These are phyloP conservation scores for Yamadazyma atlantica DNA, from an alignment of 1,139 yeast genomes.

Conservation along the genomic window DNA sequence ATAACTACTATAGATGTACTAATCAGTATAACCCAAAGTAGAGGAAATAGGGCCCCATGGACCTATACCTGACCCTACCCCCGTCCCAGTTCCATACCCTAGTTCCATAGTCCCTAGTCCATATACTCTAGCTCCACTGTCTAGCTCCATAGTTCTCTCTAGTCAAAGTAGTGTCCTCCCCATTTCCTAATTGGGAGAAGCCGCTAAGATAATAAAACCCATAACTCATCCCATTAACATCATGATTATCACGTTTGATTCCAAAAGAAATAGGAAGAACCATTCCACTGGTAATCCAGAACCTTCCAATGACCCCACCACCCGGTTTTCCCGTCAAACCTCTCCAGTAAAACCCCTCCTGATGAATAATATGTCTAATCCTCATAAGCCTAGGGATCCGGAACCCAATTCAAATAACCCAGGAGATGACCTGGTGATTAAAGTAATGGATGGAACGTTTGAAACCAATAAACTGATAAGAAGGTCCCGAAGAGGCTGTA, in stretches of 20 bases:
- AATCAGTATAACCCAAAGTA: no score
- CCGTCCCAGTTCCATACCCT: no score
- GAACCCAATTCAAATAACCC: neutral
- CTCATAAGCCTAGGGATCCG: no score
- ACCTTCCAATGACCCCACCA: neutral
- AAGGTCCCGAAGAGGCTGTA: conserved; percentile 60
- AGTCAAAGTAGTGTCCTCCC: neutral
- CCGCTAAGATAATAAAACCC: conserved; percentile 4
- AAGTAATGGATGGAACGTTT: neutral
- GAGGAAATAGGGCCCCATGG: no score
- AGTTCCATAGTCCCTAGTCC: no score
- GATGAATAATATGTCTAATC: no score
- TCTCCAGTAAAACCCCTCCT: no score
- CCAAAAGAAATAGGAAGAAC: conserved; percentile 7
- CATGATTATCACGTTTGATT: conserved; percentile 16
- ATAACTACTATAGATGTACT: no score
- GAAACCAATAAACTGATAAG: conserved; percentile 7
- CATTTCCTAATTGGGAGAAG: conserved; percentile 1
- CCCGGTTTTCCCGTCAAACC: neutral
- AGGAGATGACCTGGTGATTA: neutral
- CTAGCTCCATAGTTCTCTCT: no score
- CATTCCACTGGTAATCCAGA: neutral
- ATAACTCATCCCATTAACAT: neutral
- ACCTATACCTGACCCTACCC: no score
- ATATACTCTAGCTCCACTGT: no score